Base-by-base conservation (phyloP, 2,329 filamentous ascomycete genomes). In the Aspergillus luchuensis region DNA sequence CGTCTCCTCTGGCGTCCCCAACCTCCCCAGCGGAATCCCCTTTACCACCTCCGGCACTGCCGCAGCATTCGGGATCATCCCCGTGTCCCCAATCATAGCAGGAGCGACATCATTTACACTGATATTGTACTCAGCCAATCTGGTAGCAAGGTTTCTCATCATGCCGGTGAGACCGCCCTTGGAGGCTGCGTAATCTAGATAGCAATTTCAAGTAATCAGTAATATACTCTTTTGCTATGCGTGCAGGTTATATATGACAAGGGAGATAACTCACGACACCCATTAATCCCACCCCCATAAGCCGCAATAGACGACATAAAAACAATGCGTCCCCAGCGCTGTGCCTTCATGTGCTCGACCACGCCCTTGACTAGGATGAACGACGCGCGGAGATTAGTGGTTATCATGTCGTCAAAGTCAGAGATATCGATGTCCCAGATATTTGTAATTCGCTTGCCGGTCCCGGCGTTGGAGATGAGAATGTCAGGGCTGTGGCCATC, bases 51-150 rank as follows among this genome's bases (percentile, higher is more conserved):
- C 85, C 0, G 85, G 81, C 54, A 84, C 84, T n/a, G 82, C 82
- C 62, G 84, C 81, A 45, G 82, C 82, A 62, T 84, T 80, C 1
- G 85, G 84, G 43, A 89, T 85, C 85, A 89, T 85, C 1, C 84
- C 84, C 3, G 84, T 87, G 19, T 84, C 82, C 5, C 85, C 86
- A 63, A 89, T 89, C 86, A 89, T 89, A 2, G 87, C 87, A 0
- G 87, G 87, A 3, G 86, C 85, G 15, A 89, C 85, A 64, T 89
- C 86, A 61, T 89, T 89, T 58, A 89, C 85, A 13, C 86, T 87
- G 66, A 89, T 87, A 33, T 86, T 86, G 65, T 81, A 81, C 58
- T 82, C 79, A 2, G 85, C 87, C 19, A 89, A 79, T 52, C 84
- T 84, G 0, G 79, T 81, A 0, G 86, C 81, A 25, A 89, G 78